phyloP scores from a whole-genome alignment of 1,284 basidiomycete genomes.

The Moesziomyces aphidis region DNA sequence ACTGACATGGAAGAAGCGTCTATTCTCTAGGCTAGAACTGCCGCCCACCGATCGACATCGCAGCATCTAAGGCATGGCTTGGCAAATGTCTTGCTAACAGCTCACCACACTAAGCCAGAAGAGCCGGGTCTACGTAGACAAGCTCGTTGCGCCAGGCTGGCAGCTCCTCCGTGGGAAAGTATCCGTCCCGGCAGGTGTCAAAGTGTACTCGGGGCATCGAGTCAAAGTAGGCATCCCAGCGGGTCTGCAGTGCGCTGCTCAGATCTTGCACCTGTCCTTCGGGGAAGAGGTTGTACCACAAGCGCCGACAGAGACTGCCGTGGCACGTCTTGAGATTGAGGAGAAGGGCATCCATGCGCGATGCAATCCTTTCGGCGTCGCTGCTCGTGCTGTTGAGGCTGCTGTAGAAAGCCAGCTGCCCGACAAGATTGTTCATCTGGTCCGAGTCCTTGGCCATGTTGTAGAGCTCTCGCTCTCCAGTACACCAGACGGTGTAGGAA shows the following conservation, averaged over 20 bases:
- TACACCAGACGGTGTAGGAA: constrained; percentile 8
- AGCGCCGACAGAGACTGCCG: constrained; percentile 1
- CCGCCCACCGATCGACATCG: too few relatives aligned
- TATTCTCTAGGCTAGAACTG: too few relatives aligned
- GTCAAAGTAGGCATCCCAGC: constrained; percentile 15
- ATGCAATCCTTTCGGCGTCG: neutral
- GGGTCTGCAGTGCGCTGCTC: neutral
- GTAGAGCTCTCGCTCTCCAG: neutral
- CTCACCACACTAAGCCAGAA: too few relatives aligned
- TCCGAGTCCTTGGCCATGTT: too few relatives aligned
- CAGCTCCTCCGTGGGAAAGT: too few relatives aligned
- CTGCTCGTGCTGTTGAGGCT: neutral
- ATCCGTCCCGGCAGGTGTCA: too few relatives aligned
- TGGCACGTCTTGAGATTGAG: constrained; percentile 9
- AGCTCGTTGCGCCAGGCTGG: too few relatives aligned
- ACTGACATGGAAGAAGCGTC: too few relatives aligned
- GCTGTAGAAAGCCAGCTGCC: neutral
- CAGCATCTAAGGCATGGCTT: too few relatives aligned
- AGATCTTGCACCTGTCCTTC: constrained; percentile 6
- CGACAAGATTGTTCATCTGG: too few relatives aligned
- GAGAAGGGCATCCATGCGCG: constrained; percentile 6
- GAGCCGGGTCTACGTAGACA: too few relatives aligned
- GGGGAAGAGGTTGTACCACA: constrained; percentile 13
- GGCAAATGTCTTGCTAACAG: too few relatives aligned
- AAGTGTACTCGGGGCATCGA: constrained; percentile 2